Percentiles rank a stretch among this genome's conserved stretches.
These are phyloP conservation scores for Exsudoporus floridanus DNA, from an alignment of 1,284 basidiomycete species.

Conservation along the genomic window DNA sequence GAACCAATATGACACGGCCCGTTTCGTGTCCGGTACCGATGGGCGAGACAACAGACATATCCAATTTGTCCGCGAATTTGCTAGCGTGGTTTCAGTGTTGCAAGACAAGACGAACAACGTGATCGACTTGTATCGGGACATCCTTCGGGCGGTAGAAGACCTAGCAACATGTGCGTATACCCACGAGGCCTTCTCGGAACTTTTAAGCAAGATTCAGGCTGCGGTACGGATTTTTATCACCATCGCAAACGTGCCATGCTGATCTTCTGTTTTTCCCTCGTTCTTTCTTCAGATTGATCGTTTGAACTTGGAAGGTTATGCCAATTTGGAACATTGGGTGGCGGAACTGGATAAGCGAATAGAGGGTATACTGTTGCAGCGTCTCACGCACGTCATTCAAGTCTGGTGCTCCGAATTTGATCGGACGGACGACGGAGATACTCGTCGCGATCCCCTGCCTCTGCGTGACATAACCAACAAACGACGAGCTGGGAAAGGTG, in stretches of 20 bases:
- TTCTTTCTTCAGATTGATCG: slow-evolving; percentile 73
- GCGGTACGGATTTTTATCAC: slow-evolving; percentile 52
- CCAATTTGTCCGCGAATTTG: slow-evolving; percentile 93
- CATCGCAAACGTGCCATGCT: not conserved
- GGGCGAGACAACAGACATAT: slow-evolving; percentile 87
- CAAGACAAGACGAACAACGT: slow-evolving; percentile 96
- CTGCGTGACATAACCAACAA: slow-evolving; percentile 60
- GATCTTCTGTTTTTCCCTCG: not conserved
- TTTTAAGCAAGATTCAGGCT: slow-evolving; percentile 82
- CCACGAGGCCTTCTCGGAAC: slow-evolving; percentile 74
- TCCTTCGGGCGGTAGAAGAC: slow-evolving; percentile 82
- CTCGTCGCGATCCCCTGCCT: slow-evolving; percentile 50
- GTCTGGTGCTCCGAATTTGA: slow-evolving; percentile 90
- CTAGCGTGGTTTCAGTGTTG: slow-evolving; percentile 84
- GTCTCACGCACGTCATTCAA: slow-evolving; percentile 78
- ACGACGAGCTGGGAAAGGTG: slow-evolving; percentile 61
- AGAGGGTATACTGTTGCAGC: slow-evolving; percentile 77
- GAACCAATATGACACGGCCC: slow-evolving; percentile 82
- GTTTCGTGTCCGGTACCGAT: slow-evolving; percentile 70
- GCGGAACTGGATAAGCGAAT: slow-evolving; percentile 85
- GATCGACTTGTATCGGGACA: slow-evolving; percentile 89
- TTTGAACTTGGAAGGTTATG: slow-evolving; percentile 94
- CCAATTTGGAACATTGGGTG: slow-evolving; percentile 97
- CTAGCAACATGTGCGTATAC: slow-evolving; percentile 86
- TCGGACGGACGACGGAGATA: slow-evolving; percentile 62